These are phyloP conservation scores for Globisporangium spiculum DNA, from an alignment of 352 stramenopile genomes.

Conservation along the genomic window DNA sequence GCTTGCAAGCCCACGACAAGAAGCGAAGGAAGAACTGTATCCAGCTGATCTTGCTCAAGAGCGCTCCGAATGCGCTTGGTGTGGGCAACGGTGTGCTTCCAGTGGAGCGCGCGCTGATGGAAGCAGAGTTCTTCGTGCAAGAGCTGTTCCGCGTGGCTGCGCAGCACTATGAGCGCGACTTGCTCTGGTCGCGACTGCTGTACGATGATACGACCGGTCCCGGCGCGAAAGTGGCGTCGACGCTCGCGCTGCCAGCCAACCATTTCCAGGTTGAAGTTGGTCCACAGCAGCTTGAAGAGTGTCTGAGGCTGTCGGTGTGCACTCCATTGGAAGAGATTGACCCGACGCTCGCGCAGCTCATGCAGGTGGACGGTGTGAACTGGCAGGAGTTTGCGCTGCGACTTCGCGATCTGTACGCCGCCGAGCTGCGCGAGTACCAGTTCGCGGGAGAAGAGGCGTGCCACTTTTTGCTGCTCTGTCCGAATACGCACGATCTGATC, in stretches of 20 bases:
- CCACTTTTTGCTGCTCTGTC: slow-evolving; percentile 79
- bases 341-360: slow-evolving; percentile 60
- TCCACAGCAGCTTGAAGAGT: slow-evolving; percentile 82
- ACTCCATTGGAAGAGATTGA: slow-evolving; percentile 79
- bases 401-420: slow-evolving; percentile 73
- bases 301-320: slow-evolving; percentile 74
- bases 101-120: slow-evolving; percentile 61
- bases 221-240: slow-evolving; percentile 47
- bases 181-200: slow-evolving; percentile 82
- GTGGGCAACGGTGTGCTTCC: slow-evolving; percentile 51
- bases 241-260: slow-evolving; percentile 45
- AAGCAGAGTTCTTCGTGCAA: slow-evolving; percentile 72
- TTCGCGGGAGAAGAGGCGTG: slow-evolving; percentile 73
- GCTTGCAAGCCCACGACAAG: slow-evolving; percentile 33
- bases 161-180: slow-evolving; percentile 82
- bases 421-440: slow-evolving; percentile 83
- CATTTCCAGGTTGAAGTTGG: slow-evolving; percentile 76
- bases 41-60: slow-evolving; percentile 68
- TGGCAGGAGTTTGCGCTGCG: slow-evolving; percentile 79
- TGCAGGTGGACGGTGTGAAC: slow-evolving; percentile 61
- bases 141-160: slow-evolving; percentile 77
- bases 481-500: slow-evolving; percentile 81
- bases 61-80: slow-evolving; percentile 28
- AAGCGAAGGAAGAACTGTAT: slow-evolving; percentile 62
- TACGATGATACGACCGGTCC: slow-evolving; percentile 60